Percentiles rank a stretch among this genome's conserved stretches.
Evolutionary conservation across 1,284 basidiomycete species (phyloP).

Genomic region (Trametes sp.): DNA sequence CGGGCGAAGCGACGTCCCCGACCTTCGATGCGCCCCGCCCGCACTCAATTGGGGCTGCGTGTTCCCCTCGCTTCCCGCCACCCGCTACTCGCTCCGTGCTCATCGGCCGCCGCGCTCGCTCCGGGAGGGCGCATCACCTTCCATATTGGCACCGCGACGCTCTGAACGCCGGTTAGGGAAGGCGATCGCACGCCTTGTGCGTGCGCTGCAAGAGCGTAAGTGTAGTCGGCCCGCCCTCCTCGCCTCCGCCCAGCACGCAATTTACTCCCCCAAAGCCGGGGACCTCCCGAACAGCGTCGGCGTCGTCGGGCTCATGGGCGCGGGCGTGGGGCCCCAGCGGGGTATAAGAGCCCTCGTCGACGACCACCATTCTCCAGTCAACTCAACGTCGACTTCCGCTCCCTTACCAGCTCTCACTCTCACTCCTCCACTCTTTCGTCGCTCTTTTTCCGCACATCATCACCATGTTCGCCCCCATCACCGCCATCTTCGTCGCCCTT

Average conservation of each 20-base stretch:
- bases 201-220: background rate
- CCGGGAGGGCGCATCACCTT: background rate
- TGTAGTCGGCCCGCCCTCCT: background rate
- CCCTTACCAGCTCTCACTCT: background rate
- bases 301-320: background rate
- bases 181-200: conserved; percentile 1
- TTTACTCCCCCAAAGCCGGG: background rate
- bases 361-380: conserved; percentile 9
- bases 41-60: background rate
- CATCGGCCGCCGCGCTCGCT: background rate
- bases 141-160: background rate
- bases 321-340: background rate
- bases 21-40: conserved; percentile 6
- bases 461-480: conserved; percentile 22
- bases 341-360: conserved; percentile 7
- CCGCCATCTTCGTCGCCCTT: conserved; percentile 16
- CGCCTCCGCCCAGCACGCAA: background rate
- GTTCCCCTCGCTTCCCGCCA: background rate
- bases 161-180: background rate
- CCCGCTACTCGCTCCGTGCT: conserved; percentile 4
- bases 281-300: conserved; percentile 9
- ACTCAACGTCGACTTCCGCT: background rate
- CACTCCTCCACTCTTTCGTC: conserved; percentile 1
- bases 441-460: conserved; percentile 7
- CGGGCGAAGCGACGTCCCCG: background rate